phyloP scores from a whole-genome alignment of 495 filamentous ascomycete genomes.

The Lophiotrema nucula region DNA sequence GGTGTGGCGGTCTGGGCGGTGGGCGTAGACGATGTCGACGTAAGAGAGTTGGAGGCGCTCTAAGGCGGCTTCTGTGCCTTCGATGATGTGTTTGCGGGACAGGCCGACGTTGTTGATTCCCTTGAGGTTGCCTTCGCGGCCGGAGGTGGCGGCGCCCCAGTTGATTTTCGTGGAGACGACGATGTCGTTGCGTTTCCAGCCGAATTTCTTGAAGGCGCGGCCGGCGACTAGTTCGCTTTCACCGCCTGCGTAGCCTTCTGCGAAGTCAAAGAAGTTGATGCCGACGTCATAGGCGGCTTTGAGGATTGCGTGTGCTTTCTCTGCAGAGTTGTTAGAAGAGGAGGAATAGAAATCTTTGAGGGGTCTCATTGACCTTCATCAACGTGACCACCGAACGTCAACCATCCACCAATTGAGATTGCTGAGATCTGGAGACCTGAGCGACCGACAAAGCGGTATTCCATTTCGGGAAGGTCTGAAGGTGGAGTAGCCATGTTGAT shows the following conservation, averaged over 20 bases:
- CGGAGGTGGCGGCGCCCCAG: not conserved
- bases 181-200: slow-evolving; percentile 76
- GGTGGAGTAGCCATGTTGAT: no score
- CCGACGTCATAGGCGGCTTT: slow-evolving; percentile 74
- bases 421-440: slow-evolving; percentile 74
- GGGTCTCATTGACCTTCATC: slow-evolving; percentile 52
- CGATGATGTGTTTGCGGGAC: slow-evolving; percentile 78
- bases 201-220: slow-evolving; percentile 61
- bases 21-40: slow-evolving; percentile 81
- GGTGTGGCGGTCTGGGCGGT: slow-evolving; percentile 77
- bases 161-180: slow-evolving; percentile 74
- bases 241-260: slow-evolving; percentile 58
- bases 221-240: slow-evolving; percentile 75
- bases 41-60: slow-evolving; percentile 69
- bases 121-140: no score
- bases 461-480: no score
- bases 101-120: slow-evolving; percentile 70
- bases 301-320: slow-evolving; percentile 66
- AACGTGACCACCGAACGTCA: slow-evolving; percentile 76
- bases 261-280: slow-evolving; percentile 67
- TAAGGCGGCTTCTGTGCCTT: slow-evolving; percentile 65
- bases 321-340: not conserved
- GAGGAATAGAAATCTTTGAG: not conserved
- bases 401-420: slow-evolving; percentile 71
- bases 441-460: slow-evolving; percentile 71